These are phyloP conservation scores for Alternaria gansuensis DNA, from an alignment of 2,329 filamentous ascomycete genomes.

Conservation along the genomic window DNA sequence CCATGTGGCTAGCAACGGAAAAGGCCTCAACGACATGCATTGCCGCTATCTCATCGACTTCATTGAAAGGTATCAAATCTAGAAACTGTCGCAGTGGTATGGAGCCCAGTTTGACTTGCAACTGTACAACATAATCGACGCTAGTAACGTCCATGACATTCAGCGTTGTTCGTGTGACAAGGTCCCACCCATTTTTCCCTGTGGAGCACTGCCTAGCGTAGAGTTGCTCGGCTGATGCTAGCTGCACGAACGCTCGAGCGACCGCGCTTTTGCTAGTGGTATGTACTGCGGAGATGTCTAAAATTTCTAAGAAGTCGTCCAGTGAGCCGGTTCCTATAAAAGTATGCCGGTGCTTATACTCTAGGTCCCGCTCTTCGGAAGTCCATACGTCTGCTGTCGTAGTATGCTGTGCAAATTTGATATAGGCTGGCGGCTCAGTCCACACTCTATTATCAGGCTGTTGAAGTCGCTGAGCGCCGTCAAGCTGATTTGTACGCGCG, in stretches of 20 bases:
- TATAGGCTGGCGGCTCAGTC: constrained; percentile 1
- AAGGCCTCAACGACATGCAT: constrained; percentile 36
- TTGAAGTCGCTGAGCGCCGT: background rate
- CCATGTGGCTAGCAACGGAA: constrained; percentile 34
- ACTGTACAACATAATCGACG: constrained; percentile 32
- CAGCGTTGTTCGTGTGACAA: constrained; percentile 31
- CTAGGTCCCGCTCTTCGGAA: constrained; percentile 32
- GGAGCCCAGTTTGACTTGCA: constrained; percentile 37
- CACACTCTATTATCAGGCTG: background rate
- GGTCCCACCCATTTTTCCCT: constrained; percentile 32
- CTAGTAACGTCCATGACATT: constrained; percentile 23
- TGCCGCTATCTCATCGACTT: constrained; percentile 15
- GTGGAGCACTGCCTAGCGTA: constrained; percentile 32
- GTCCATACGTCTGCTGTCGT: background rate
- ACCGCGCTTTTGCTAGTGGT: constrained; percentile 25
- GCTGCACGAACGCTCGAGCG: constrained; percentile 31
- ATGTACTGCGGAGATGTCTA: constrained; percentile 26
- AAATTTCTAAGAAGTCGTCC: constrained; percentile 34
- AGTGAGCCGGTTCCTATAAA: constrained; percentile 45
- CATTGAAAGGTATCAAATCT: constrained; percentile 31
- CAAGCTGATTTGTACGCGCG: background rate
- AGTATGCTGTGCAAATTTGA: background rate
- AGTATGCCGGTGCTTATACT: constrained; percentile 45
- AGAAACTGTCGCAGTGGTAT: constrained; percentile 38
- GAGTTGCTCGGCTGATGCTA: constrained; percentile 38